Percentiles rank a stretch among this genome's conserved stretches.
These are phyloP conservation scores for Coccomyxa sp. DNA, from an alignment of 139 green algal genomes.

Conservation along the genomic window DNA sequence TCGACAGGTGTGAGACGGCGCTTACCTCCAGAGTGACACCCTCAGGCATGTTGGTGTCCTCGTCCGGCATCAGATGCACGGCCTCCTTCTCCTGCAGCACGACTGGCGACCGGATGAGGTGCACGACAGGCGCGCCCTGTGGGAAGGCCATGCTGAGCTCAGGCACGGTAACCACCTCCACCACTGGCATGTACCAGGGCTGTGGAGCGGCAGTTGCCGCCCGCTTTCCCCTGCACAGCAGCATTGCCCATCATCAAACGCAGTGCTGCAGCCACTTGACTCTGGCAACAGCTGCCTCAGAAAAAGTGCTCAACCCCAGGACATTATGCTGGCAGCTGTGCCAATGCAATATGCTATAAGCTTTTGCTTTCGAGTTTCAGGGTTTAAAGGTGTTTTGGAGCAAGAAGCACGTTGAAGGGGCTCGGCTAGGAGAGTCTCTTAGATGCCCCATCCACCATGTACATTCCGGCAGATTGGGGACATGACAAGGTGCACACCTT, in stretches of 20 bases:
- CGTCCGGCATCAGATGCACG: not conserved
- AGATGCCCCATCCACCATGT: too few species aligned
- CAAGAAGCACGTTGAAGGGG: too few species aligned
- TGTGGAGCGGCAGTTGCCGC: not conserved
- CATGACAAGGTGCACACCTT: too few species aligned
- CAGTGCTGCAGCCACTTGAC: too few species aligned
- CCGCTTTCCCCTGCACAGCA: not conserved
- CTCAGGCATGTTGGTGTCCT: constrained; percentile 1
- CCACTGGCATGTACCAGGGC: constrained; percentile 1
- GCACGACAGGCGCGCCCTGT: constrained; percentile 15
- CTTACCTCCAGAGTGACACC: constrained; percentile 10
- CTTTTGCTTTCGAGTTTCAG: too few species aligned
- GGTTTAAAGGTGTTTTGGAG: too few species aligned
- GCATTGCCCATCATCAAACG: not conserved
- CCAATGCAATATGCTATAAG: too few species aligned
- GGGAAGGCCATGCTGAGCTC: constrained; percentile 10
- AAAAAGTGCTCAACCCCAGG: too few species aligned
- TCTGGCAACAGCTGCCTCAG: too few species aligned
- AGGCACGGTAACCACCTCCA: constrained; percentile 8
- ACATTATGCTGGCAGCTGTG: too few species aligned
- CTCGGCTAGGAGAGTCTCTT: too few species aligned
- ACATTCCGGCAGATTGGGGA: too few species aligned
- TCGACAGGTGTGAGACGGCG: not conserved
- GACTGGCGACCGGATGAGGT: constrained; percentile 9
- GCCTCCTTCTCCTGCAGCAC: constrained; percentile 8